These are phyloP conservation scores for Phytopythium delawarense DNA, from an alignment of 352 stramenopile species.

Conservation along the genomic window DNA sequence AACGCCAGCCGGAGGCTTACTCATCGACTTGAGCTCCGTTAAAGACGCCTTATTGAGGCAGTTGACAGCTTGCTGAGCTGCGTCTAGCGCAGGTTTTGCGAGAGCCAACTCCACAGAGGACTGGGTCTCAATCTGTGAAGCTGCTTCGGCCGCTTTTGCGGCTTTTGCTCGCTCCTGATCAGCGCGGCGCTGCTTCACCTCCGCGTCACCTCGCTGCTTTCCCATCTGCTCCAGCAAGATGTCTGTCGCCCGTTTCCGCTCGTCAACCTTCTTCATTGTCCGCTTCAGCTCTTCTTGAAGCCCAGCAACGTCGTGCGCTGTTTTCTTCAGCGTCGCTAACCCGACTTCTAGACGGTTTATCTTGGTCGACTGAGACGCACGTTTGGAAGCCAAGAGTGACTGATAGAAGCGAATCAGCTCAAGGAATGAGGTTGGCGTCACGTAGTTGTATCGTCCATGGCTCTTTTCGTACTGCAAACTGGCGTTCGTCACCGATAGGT, in stretches of 20 bases:
- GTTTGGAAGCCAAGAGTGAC: constrained; percentile 57
- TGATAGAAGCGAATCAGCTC: constrained; percentile 93
- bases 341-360: constrained; percentile 85
- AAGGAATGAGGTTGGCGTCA: constrained; percentile 91
- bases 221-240: constrained; percentile 86
- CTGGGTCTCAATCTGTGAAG: constrained; percentile 63
- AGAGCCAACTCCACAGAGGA: constrained; percentile 67
- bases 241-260: constrained; percentile 87
- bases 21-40: constrained; percentile 87
- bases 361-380: constrained; percentile 43
- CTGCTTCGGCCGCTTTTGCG: constrained; percentile 57
- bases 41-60: constrained; percentile 88
- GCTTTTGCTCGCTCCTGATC: constrained; percentile 80
- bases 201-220: constrained; percentile 85
- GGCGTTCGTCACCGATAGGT: constrained; percentile 77
- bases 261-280: constrained; percentile 90
- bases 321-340: constrained; percentile 81
- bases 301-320: constrained; percentile 63
- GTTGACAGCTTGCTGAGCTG: constrained; percentile 83
- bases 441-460: constrained; percentile 88
- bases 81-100: constrained; percentile 81
- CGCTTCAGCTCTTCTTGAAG: constrained; percentile 83
- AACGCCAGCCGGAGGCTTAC: constrained; percentile 81
- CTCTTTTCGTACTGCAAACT: constrained; percentile 73
- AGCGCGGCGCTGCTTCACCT: constrained; percentile 80